A percentile compares a stretch with the other conserved stretches of the same genome.
Evolutionary conservation across 192 early-diverging fungal species (phyloP).

Genomic region (Podila horticola): DNA sequence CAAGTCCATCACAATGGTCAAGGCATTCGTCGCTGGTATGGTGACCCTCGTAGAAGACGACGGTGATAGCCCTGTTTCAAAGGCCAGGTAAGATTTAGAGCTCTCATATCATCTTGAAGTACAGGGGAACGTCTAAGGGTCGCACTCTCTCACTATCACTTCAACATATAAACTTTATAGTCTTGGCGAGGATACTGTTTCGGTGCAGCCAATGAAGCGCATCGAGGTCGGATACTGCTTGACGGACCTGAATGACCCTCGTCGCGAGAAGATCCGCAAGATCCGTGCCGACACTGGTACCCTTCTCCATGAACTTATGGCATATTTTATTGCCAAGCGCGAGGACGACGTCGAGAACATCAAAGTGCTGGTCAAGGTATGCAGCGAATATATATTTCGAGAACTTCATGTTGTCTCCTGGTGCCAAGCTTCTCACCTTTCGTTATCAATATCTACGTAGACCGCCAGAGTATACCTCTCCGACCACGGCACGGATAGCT

Average conservation of each 20-base stretch:
- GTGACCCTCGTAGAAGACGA: conserved; percentile 64
- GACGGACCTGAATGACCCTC: conserved; percentile 60
- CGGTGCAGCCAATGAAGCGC: conserved; percentile 48
- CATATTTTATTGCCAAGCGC: conserved; percentile 57
- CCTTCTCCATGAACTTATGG: conserved; percentile 61
- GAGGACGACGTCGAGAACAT: conserved; percentile 85
- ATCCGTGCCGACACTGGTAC: conserved; percentile 66
- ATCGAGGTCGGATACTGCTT: conserved; percentile 78
- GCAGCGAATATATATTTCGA: not conserved
- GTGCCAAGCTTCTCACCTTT: not conserved
- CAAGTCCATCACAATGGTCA: conserved; percentile 56
- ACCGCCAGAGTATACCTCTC: conserved; percentile 58
- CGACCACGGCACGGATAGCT: conserved; percentile 64
- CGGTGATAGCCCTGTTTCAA: conserved; percentile 49
- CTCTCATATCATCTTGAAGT: not conserved
- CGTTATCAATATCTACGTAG: conserved; percentile 12
- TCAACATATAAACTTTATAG: not conserved
- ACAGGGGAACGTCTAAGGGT: not conserved
- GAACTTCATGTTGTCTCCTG: not conserved
- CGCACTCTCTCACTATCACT: too few relatives aligned
- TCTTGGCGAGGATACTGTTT: conserved; percentile 51
- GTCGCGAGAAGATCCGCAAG: conserved; percentile 54
- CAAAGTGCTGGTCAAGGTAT: conserved; percentile 72
- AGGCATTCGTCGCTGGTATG: conserved; percentile 66
- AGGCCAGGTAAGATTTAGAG: conserved; percentile 43